These are phyloP conservation scores for Hippophae rhamnoides DNA, from an alignment of 306 rosid species.

Conservation along the genomic window DNA sequence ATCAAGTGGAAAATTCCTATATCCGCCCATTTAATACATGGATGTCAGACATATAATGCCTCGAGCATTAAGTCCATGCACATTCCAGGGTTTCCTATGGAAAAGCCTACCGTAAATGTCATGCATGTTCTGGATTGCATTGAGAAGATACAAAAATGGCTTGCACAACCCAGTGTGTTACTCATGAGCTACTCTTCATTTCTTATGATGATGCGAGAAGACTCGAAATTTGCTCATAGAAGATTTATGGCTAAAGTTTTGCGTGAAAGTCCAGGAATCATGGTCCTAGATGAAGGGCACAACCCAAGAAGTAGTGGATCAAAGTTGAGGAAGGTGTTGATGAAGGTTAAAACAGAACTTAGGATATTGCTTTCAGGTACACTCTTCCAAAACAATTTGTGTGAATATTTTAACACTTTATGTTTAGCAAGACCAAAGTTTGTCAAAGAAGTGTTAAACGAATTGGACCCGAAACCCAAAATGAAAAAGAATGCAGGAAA, in stretches of 20 bases:
- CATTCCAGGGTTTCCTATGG: slow-evolving; percentile 38
- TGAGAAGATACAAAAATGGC: slow-evolving; percentile 73
- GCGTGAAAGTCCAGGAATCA: slow-evolving; percentile 78
- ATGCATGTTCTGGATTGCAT: slow-evolving; percentile 72
- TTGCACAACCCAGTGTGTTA: slow-evolving; percentile 80
- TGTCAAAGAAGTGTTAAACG: slow-evolving; percentile 61
- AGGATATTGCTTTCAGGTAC: slow-evolving; percentile 89
- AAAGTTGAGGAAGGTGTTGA: slow-evolving; percentile 72
- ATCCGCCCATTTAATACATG: slow-evolving; percentile 72
- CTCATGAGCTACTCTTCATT: slow-evolving; percentile 93
- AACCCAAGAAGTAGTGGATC: slow-evolving; percentile 92
- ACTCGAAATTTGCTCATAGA: slow-evolving; percentile 64
- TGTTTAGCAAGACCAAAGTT: slow-evolving; percentile 88
- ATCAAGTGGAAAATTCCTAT: slow-evolving; percentile 71
- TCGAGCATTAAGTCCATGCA: slow-evolving; percentile 25
- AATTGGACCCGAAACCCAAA: slow-evolving; percentile 56
- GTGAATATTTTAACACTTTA: slow-evolving; percentile 84
- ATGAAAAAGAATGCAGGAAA: slow-evolving; percentile 28
- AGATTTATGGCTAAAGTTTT: slow-evolving; percentile 77
- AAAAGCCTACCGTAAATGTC: slow-evolving; percentile 48
- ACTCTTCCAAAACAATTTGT: slow-evolving; percentile 86
- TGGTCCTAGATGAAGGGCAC: slow-evolving; percentile 93
- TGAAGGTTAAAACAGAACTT: slow-evolving; percentile 78
- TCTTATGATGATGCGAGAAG: slow-evolving; percentile 70
- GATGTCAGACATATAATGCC: slow-evolving; percentile 40